Conservation (phyloP, 2,329 filamentous ascomycete genomes). For the Trichoderma koningiopsis region DNA sequence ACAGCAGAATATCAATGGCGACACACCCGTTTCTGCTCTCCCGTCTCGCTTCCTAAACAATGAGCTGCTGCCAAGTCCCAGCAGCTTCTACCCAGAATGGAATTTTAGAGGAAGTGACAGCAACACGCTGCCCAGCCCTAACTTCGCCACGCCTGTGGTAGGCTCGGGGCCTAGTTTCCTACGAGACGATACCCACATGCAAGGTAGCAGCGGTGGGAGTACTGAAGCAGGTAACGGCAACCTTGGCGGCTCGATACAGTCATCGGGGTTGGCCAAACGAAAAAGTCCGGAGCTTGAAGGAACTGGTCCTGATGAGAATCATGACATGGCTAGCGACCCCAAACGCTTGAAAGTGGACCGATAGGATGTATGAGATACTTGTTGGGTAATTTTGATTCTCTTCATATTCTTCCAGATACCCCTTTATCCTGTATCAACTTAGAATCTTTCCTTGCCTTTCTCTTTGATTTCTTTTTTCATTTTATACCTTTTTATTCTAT, state of each 20-base stretch:
- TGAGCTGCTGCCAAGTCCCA: slow-evolving; percentile 86
- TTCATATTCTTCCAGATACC: slow-evolving; percentile 23
- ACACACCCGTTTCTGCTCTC: slow-evolving; percentile 86
- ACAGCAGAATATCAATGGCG: slow-evolving; percentile 60
- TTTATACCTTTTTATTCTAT: not conserved
- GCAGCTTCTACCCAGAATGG: slow-evolving; percentile 92
- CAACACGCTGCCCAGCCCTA: slow-evolving; percentile 90
- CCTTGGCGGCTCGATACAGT: not conserved
- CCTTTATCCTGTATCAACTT: slow-evolving; percentile 27
- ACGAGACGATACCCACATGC: slow-evolving; percentile 52
- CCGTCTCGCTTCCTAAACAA: slow-evolving; percentile 89
- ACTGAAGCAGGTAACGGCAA: slow-evolving; percentile 25
- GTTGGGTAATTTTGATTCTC: slow-evolving; percentile 16
- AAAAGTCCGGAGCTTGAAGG: slow-evolving; percentile 58
- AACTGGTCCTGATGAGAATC: slow-evolving; percentile 44
- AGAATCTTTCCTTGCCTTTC: not conserved
- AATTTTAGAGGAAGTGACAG: slow-evolving; percentile 71
- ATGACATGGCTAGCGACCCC: slow-evolving; percentile 49
- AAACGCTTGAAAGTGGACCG: slow-evolving; percentile 58
- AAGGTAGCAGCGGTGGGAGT: slow-evolving; percentile 29
- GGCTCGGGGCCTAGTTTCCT: slow-evolving; percentile 65
- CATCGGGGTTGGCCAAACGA: slow-evolving; percentile 46
- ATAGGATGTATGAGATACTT: slow-evolving; percentile 14
- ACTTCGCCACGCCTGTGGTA: slow-evolving; percentile 81
- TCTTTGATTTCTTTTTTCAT: not conserved